phyloP scores from a whole-genome alignment of 2,329 filamentous ascomycete genomes.

The Bipolaris victoriae region DNA sequence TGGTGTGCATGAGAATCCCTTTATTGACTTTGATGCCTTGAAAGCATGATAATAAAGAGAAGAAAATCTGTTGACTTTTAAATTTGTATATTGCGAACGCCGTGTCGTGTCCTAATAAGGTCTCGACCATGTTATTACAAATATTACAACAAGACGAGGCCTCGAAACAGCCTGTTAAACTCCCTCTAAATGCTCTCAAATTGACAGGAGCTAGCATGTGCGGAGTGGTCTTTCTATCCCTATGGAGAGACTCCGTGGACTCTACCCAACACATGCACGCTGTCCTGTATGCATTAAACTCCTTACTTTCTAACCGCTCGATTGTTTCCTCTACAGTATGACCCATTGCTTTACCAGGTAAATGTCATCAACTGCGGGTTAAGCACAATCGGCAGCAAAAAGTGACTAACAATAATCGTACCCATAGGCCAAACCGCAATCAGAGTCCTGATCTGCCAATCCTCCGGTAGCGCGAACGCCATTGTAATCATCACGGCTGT shows the following conservation, averaged over 20 bases:
- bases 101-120: not conserved
- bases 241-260: too few relatives aligned
- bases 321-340: not conserved
- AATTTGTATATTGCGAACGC: not conserved
- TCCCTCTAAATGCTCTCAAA: not conserved
- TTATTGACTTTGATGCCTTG: not conserved
- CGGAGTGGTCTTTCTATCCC: not conserved
- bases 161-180: not conserved
- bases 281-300: not conserved
- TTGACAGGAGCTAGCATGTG: not conserved
- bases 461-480: conserved; percentile 68
- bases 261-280: not conserved
- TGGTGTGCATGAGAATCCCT: conserved; percentile 31
- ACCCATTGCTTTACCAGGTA: conserved; percentile 64
- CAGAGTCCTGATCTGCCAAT: conserved; percentile 55
- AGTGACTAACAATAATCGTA: conserved; percentile 71
- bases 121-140: not conserved
- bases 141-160: not conserved
- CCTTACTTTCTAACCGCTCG: not conserved
- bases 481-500: conserved; percentile 68
- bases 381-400: conserved; percentile 73
- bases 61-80: not conserved
- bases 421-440: conserved; percentile 76
- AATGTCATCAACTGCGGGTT: conserved; percentile 84
- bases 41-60: not conserved